Evolutionary conservation across 768 basidiomycete species (phyloP).

Genomic region (Tylopilus vinaceipallidus): DNA sequence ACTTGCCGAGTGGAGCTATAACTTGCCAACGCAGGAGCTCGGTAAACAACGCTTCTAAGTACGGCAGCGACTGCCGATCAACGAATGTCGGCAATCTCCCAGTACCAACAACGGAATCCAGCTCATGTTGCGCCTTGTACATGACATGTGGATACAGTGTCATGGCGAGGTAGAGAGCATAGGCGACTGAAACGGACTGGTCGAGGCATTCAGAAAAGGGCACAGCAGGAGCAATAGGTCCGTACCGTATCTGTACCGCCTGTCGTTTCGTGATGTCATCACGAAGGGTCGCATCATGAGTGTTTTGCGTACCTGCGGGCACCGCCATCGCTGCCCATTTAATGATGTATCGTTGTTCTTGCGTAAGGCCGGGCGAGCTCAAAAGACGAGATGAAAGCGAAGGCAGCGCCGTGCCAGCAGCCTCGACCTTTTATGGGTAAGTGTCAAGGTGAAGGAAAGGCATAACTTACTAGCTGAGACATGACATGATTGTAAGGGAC

Average conservation of each 20-base stretch:
- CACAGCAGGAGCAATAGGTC: not conserved
- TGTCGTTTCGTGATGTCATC: not conserved
- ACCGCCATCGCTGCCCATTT: constrained; percentile 18
- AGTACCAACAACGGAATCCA: constrained; percentile 26
- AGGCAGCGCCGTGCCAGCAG: constrained; percentile 13
- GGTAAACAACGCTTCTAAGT: constrained; percentile 25
- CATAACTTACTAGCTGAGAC: constrained; percentile 21
- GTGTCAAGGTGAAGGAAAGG: not conserved
- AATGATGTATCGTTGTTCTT: constrained; percentile 11
- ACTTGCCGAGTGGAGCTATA: constrained; percentile 14
- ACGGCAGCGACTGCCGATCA: constrained; percentile 25
- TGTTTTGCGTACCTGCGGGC: constrained; percentile 18
- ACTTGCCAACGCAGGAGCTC: constrained; percentile 26
- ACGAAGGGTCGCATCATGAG: too few relatives aligned
- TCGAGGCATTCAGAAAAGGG: not conserved
- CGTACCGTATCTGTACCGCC: constrained; percentile 26
- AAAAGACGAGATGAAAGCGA: constrained; percentile 16
- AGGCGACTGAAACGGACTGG: constrained; percentile 12
- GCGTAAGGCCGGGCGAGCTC: constrained; percentile 5
- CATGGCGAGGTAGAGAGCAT: constrained; percentile 28
- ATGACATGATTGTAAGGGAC: constrained; percentile 10
- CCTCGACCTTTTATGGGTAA: not conserved
- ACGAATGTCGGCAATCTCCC: constrained; percentile 22
- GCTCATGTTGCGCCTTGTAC: constrained; percentile 26
- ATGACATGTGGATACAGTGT: constrained; percentile 26